A percentile compares a stretch with the other conserved stretches of the same genome.
phyloP scores from a whole-genome alignment of 441 rosid genomes.

The Populus trichocarpa region DNA sequence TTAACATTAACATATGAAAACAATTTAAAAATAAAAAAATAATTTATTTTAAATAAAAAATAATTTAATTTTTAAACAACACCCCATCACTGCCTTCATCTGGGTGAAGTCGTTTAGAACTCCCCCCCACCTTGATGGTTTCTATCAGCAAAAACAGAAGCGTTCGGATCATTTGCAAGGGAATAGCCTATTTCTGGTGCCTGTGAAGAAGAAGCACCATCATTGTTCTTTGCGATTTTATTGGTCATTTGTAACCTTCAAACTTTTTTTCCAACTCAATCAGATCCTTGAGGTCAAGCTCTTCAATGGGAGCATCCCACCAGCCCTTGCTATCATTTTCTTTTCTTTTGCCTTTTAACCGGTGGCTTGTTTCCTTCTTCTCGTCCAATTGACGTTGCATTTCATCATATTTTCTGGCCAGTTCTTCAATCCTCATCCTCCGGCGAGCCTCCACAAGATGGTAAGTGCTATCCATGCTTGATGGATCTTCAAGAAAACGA shows the following conservation, averaged over 20 bases:
- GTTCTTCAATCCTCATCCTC: neutral
- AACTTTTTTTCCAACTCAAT: neutral
- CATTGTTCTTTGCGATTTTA: too few species aligned
- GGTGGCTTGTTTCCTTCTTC: neutral
- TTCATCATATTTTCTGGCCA: neutral
- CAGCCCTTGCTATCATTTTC: neutral
- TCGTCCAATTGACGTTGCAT: neutral
- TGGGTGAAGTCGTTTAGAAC: too few species aligned
- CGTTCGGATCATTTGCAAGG: too few species aligned
- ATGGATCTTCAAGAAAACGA: neutral
- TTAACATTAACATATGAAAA: too few species aligned
- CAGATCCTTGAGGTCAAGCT: neutral
- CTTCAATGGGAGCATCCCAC: conserved; percentile 16
- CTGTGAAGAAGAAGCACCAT: neutral
- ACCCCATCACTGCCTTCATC: too few species aligned
- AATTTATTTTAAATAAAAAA: too few species aligned
- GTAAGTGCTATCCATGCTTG: neutral
- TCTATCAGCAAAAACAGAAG: too few species aligned
- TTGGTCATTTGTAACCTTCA: neutral
- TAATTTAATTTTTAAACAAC: too few species aligned
- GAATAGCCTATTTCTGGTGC: too few species aligned
- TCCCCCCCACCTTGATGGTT: too few species aligned
- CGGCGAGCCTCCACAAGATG: conserved; percentile 22
- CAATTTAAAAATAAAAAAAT: too few species aligned
- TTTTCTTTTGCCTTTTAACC: neutral